Conservation (phyloP, 768 basidiomycete genomes). For the Xerocomellus amylosporus region DNA sequence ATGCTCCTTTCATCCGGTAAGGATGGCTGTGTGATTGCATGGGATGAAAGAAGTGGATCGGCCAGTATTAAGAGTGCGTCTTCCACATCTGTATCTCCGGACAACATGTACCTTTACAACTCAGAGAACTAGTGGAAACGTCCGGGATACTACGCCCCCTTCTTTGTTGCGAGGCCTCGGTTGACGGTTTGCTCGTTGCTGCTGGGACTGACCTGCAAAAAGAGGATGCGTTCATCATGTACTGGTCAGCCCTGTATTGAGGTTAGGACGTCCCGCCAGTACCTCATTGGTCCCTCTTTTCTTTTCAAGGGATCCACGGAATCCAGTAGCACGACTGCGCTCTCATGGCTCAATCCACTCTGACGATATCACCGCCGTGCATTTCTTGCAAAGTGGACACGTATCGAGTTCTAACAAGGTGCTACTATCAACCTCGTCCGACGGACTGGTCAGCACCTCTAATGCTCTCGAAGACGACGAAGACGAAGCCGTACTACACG, state of each 20-base stretch:
- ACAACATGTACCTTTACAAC: slow-evolving; percentile 32
- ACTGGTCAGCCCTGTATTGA: slow-evolving; percentile 55
- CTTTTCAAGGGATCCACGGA: slow-evolving; percentile 75
- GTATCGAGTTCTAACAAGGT: slow-evolving; percentile 40
- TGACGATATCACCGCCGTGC: slow-evolving; percentile 83
- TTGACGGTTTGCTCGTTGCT: slow-evolving; percentile 68
- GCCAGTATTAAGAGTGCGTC: slow-evolving; percentile 60
- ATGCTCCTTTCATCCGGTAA: slow-evolving; percentile 64
- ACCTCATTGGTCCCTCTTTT: neutral
- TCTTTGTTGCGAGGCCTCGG: slow-evolving; percentile 68
- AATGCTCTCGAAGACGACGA: slow-evolving; percentile 77
- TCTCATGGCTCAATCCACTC: slow-evolving; percentile 87
- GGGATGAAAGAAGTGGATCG: slow-evolving; percentile 64
- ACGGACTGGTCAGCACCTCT: slow-evolving; percentile 76
- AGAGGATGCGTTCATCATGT: slow-evolving; percentile 80
- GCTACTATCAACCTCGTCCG: slow-evolving; percentile 79
- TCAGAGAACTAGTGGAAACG: slow-evolving; percentile 49
- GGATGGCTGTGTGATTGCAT: slow-evolving; percentile 68
- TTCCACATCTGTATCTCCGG: neutral
- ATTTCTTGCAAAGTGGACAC: slow-evolving; percentile 38
- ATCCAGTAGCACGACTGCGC: slow-evolving; percentile 64
- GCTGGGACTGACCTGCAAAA: slow-evolving; percentile 80
- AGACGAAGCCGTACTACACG: slow-evolving; percentile 77
- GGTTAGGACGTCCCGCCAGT: neutral
- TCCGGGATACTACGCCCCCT: slow-evolving; percentile 44